Evolutionary conservation across 371 early-diverging fungal genomes (phyloP), one percentile per base, ranked within the genome.

Genomic region (Circinella umbellata): DNA sequence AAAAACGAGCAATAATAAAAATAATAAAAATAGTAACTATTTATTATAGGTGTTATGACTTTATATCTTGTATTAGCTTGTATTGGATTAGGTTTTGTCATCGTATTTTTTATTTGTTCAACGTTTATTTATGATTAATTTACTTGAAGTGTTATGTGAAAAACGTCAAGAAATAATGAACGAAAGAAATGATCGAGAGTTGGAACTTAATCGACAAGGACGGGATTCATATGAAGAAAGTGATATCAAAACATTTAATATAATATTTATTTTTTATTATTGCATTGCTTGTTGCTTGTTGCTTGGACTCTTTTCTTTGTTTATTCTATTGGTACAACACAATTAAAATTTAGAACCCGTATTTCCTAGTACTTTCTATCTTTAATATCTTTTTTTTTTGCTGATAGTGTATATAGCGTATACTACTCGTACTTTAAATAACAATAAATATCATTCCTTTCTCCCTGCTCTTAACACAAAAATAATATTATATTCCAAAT

Each of bases 91-190:
- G 59, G 76, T 11, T 55, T 80, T 18, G 80, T 83, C 27, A 10
- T 47, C 11, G 49, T 47, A 6, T 66, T 83, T 83, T 2, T 75
- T 76, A 67, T n/a, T 67, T 5, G 66, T 70, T 17, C 84, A 83
- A 62, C 74, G 75, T 38, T 59, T 74, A n/a, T 74, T 68, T 27
- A 67, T 73, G 27, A 66, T 61, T 42, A 81, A 80, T 46, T 64
- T 81, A 4, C 49, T 81, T 20, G 80, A 83, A 71, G 65, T 66
- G 14, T 59, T 66, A 4, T 75, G 76, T 20, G 36, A 63, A 7
- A 78, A 76, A 57, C 81, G 84, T 69, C 57, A 27, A 27, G 37
- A 66, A 9, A 70, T 71, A 42, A 83, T 83, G 84, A 69, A 81
- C 63, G 79, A 77, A 61, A 73, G 74, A 34, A 78, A 83, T 54